These are phyloP conservation scores for Pseudocercospora ulei DNA, from an alignment of 2,329 filamentous ascomycete genomes.

Conservation along the genomic window DNA sequence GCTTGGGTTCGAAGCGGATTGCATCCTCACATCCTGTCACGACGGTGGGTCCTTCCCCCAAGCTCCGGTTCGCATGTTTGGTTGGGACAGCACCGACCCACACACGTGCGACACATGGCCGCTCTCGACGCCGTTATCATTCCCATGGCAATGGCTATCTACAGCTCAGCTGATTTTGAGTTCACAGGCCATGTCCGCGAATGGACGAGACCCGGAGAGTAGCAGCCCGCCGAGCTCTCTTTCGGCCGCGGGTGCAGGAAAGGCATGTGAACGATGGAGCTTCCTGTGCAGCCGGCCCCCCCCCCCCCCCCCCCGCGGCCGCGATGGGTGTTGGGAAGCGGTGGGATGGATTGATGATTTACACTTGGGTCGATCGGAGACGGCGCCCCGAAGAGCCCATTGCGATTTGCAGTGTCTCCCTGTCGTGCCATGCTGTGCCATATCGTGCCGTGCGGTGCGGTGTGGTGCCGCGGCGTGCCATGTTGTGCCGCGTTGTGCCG, in stretches of 20 bases:
- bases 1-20: conserved; percentile 86
- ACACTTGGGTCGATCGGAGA: not conserved
- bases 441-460: too few relatives aligned
- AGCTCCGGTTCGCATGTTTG: conserved; percentile 10
- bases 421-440: not conserved
- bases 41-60: conserved; percentile 54
- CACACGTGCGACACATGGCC: conserved; percentile 1
- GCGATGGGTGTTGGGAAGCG: conserved; percentile 6
- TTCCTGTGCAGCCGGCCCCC: too few relatives aligned
- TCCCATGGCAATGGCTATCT: conserved; percentile 6
- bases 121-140: conserved; percentile 1
- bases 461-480: too few relatives aligned
- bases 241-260: not conserved
- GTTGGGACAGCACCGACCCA: conserved; percentile 16
- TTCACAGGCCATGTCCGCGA: conserved; percentile 60
- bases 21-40: conserved; percentile 85
- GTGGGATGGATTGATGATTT: conserved; percentile 2
- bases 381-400: not conserved
- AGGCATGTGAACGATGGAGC: conserved; percentile 3
- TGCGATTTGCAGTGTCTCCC: not conserved
- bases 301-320: conserved; percentile 5
- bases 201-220: conserved; percentile 53
- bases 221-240: too few relatives aligned
- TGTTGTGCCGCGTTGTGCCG: too few relatives aligned
- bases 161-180: conserved; percentile 14